Evolutionary conservation across 1,284 basidiomycete species (phyloP).

Genomic region (Pseudozyma pruni): DNA sequence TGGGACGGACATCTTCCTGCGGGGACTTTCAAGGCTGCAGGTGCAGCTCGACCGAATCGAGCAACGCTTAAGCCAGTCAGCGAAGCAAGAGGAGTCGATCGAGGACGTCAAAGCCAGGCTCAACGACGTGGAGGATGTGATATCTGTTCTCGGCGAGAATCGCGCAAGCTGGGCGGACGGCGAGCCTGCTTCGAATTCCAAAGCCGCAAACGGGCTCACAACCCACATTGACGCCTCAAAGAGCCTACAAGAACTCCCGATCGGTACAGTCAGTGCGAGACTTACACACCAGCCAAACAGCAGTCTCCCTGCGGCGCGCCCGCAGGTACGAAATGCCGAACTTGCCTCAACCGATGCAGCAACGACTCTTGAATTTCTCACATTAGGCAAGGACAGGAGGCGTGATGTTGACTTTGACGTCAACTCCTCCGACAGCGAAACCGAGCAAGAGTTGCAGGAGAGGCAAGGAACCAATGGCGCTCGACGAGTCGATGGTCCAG

Average conservation of each 20-base stretch:
- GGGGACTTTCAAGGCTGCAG: conserved; percentile 24
- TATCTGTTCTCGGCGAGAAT: conserved; percentile 35
- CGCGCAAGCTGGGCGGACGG: conserved; percentile 17
- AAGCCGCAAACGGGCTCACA: not conserved
- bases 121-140: conserved; percentile 37
- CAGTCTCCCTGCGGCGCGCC: conserved; percentile 8
- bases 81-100: conserved; percentile 17
- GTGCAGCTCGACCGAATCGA: conserved; percentile 44
- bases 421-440: conserved; percentile 32
- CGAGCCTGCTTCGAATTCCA: not conserved
- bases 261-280: not conserved
- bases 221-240: not conserved
- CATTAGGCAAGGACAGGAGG: conserved; percentile 41
- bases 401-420: conserved; percentile 35
- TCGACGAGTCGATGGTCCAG: not conserved
- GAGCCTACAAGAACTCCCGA: not conserved
- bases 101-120: conserved; percentile 40
- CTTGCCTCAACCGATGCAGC: conserved; percentile 43
- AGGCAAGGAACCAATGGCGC: no score
- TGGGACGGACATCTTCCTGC: conserved; percentile 13
- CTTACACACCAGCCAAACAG: not conserved
- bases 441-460: conserved; percentile 1
- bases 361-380: conserved; percentile 44
- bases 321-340: conserved; percentile 30
- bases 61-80: conserved; percentile 15